Percentiles rank a stretch among this genome's conserved stretches.
Evolutionary conservation across 2,329 filamentous ascomycete genomes (phyloP).

Genomic region (Hypomyces rosellus): DNA sequence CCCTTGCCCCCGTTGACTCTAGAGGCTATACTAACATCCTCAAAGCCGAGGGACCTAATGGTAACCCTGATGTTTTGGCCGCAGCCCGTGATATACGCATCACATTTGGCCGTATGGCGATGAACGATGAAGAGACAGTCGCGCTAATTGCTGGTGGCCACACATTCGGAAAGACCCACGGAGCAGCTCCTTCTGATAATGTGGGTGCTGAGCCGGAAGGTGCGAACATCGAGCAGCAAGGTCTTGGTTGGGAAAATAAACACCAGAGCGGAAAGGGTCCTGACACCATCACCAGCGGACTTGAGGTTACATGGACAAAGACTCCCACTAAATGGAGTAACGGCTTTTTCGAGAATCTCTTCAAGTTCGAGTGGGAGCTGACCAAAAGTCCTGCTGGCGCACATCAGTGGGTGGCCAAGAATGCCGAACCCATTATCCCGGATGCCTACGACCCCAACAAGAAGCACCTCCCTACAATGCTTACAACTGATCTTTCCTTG

Average conservation of each 20-base stretch:
- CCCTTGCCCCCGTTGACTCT: no score
- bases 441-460: constrained; percentile 63
- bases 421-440: constrained; percentile 59
- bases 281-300: constrained; percentile 66
- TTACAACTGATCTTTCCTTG: constrained; percentile 68
- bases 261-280: constrained; percentile 61
- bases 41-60: constrained; percentile 71
- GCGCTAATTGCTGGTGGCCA: constrained; percentile 74
- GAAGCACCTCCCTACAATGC: constrained; percentile 70
- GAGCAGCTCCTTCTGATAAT: constrained; percentile 57
- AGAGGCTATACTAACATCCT: no score
- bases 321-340: constrained; percentile 73
- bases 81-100: constrained; percentile 66
- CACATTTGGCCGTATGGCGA: constrained; percentile 74
- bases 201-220: constrained; percentile 63
- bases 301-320: constrained; percentile 75
- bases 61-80: constrained; percentile 61
- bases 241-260: constrained; percentile 65
- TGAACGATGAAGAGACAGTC: constrained; percentile 78
- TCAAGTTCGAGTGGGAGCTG: constrained; percentile 72
- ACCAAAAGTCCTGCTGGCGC: constrained; percentile 70
- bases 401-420: constrained; percentile 71
- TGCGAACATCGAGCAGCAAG: constrained; percentile 58
- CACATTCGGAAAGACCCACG: constrained; percentile 76
- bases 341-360: constrained; percentile 67